A percentile compares a stretch with the other conserved stretches of the same genome.
These are phyloP conservation scores for Ceriops tagal DNA, from an alignment of 345 rosid species.

Conservation along the genomic window DNA sequence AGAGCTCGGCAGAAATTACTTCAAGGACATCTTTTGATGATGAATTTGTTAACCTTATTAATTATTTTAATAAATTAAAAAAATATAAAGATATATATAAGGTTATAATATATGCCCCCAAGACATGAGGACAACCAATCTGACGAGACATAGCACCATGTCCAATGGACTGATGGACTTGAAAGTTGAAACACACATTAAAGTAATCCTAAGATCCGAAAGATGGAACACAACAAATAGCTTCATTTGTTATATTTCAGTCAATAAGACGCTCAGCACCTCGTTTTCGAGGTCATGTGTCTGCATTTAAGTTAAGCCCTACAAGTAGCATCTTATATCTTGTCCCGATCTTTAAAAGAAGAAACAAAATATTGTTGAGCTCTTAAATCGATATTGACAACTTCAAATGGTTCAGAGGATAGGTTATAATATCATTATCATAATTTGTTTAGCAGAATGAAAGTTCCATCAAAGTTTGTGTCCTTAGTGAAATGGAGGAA, in stretches of 20 bases:
- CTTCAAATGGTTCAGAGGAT: constrained; percentile 14
- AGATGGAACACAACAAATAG: not conserved
- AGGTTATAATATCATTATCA: not conserved
- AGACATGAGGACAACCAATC: not conserved
- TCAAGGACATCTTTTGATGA: too few species aligned
- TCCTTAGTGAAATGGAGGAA: constrained; percentile 33
- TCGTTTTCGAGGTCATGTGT: not conserved
- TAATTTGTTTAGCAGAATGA: not conserved
- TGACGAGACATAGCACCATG: not conserved
- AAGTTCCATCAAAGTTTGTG: constrained; percentile 20
- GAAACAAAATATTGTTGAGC: not conserved
- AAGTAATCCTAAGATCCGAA: not conserved
- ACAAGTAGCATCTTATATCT: constrained; percentile 18
- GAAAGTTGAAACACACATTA: not conserved
- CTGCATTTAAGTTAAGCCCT: not conserved
- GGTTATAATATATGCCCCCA: not conserved
- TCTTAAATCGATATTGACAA: constrained; percentile 22
- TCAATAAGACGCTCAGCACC: not conserved
- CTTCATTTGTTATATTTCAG: not conserved
- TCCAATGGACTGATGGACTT: not conserved
- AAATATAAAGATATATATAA: too few species aligned
- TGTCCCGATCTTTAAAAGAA: constrained; percentile 7
- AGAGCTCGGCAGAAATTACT: too few species aligned
- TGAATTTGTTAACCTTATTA: too few species aligned
- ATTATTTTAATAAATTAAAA: too few species aligned